Conservation (phyloP, 2,329 filamentous ascomycete species). For the Gliomastix tumulicola region DNA sequence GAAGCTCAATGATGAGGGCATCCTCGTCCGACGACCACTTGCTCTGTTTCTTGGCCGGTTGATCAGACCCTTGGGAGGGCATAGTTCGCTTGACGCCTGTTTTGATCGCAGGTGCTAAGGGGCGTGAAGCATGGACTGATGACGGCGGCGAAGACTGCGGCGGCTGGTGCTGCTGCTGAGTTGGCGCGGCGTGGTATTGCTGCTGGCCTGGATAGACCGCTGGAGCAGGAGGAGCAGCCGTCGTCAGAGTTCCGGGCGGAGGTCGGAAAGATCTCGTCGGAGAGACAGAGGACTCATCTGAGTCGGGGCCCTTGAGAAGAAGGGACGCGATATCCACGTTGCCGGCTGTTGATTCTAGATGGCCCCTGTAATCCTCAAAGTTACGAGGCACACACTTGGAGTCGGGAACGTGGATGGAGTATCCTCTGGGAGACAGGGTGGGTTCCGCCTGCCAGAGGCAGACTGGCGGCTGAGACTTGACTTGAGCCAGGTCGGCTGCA, state of each 20-base stretch:
- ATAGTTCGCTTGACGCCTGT: slow-evolving; percentile 22
- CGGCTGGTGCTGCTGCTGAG: slow-evolving; percentile 2
- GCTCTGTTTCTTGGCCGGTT: slow-evolving; percentile 86
- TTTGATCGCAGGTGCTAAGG: slow-evolving; percentile 23
- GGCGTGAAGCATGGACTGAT: slow-evolving; percentile 13
- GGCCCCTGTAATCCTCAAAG: slow-evolving; percentile 13
- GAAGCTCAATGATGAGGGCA: slow-evolving; percentile 84
- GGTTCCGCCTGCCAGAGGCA: slow-evolving; percentile 32
- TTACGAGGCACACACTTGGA: too few relatives aligned
- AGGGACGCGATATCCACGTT: slow-evolving; percentile 94
- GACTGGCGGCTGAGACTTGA: slow-evolving; percentile 31
- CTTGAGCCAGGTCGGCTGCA: slow-evolving; percentile 32
- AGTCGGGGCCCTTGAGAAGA: slow-evolving; percentile 67
- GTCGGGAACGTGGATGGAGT: slow-evolving; percentile 11
- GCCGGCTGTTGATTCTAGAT: not conserved
- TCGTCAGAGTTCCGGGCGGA: not conserved
- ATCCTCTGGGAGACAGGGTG: slow-evolving; percentile 17
- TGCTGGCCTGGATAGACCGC: slow-evolving; percentile 6
- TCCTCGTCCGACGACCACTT: slow-evolving; percentile 97
- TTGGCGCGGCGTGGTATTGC: not conserved
- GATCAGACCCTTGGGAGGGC: slow-evolving; percentile 47
- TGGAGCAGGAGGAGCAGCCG: too few relatives aligned
- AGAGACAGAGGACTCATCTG: slow-evolving; percentile 59
- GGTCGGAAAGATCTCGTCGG: slow-evolving; percentile 9
- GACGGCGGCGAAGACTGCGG: slow-evolving; percentile 7